Percentiles rank a stretch among this genome's conserved stretches.
Evolutionary conservation across 2,329 filamentous ascomycete genomes (phyloP).

Genomic region (Albifimbria verrucaria): DNA sequence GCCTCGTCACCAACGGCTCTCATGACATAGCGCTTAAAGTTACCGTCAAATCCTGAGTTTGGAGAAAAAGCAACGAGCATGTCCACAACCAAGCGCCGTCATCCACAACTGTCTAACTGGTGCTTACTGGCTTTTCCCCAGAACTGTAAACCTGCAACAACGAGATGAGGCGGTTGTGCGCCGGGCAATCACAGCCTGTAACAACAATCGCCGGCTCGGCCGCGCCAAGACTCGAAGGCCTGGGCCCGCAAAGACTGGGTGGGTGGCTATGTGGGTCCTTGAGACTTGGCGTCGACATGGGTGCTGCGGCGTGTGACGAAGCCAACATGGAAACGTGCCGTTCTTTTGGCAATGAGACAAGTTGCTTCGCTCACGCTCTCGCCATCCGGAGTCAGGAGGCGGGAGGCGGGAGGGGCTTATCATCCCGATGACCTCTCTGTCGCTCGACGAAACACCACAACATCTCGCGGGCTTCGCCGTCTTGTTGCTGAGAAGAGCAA

Average conservation of each 20-base stretch:
- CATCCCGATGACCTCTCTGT: neutral
- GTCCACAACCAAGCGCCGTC: too few relatives aligned
- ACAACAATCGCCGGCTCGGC: constrained; percentile 8
- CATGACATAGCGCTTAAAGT: too few relatives aligned
- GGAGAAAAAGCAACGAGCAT: too few relatives aligned
- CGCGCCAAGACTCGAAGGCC: constrained; percentile 7
- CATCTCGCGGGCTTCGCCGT: neutral
- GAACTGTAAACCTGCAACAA: too few relatives aligned
- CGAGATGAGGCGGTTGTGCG: too few relatives aligned
- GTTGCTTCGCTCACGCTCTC: neutral
- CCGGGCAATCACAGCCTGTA: too few relatives aligned
- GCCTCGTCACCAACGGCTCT: too few relatives aligned
- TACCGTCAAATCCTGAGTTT: too few relatives aligned
- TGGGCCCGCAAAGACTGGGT: neutral
- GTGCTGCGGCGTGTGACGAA: constrained; percentile 1
- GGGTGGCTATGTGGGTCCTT: neutral
- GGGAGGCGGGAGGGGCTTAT: neutral
- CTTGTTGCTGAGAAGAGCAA: neutral
- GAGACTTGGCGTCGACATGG: constrained; percentile 1
- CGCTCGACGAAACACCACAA: neutral
- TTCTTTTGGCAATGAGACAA: constrained; percentile 1
- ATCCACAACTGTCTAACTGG: too few relatives aligned
- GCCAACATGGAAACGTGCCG: neutral
- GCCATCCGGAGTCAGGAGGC: neutral
- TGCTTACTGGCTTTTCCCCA: too few relatives aligned